Percentiles rank a stretch among this genome's conserved stretches.
Evolutionary conservation across 2,329 filamentous ascomycete species (phyloP).

Genomic region (Sarocladium brachiariae): DNA sequence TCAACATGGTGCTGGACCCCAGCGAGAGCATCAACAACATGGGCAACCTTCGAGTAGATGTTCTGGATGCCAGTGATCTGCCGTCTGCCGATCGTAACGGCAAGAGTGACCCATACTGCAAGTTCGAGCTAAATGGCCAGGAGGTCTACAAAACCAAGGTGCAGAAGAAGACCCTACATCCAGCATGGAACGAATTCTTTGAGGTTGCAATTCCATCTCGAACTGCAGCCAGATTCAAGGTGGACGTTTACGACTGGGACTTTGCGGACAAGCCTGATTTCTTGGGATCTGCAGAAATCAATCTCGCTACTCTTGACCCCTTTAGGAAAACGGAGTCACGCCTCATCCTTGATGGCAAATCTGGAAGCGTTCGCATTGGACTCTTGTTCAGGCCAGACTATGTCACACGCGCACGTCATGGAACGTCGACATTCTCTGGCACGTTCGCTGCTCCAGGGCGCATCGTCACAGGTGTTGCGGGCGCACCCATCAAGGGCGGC

Average conservation of each 20-base stretch:
- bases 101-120: slow-evolving; percentile 94
- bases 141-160: slow-evolving; percentile 93
- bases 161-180: slow-evolving; percentile 93
- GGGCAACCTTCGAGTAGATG: slow-evolving; percentile 87
- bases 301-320: slow-evolving; percentile 74
- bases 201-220: slow-evolving; percentile 76
- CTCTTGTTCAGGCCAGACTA: slow-evolving; percentile 92
- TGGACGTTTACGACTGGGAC: slow-evolving; percentile 91
- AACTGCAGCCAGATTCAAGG: slow-evolving; percentile 74
- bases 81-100: slow-evolving; percentile 93
- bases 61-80: slow-evolving; percentile 80
- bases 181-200: slow-evolving; percentile 94
- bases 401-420: slow-evolving; percentile 77
- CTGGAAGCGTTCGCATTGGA: slow-evolving; percentile 72
- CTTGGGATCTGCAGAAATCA: slow-evolving; percentile 70
- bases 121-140: slow-evolving; percentile 83
- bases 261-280: slow-evolving; percentile 93
- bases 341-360: slow-evolving; percentile 79
- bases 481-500: slow-evolving; percentile 90
- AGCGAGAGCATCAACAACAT: slow-evolving; percentile 99
- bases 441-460: slow-evolving; percentile 82
- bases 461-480: slow-evolving; percentile 73
- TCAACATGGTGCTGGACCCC: slow-evolving; percentile 89
- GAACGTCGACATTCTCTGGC: slow-evolving; percentile 86
- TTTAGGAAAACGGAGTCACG: slow-evolving; percentile 73